Base-by-base conservation (phyloP, 495 filamentous ascomycete genomes). In the Penicillium chermesinum region DNA sequence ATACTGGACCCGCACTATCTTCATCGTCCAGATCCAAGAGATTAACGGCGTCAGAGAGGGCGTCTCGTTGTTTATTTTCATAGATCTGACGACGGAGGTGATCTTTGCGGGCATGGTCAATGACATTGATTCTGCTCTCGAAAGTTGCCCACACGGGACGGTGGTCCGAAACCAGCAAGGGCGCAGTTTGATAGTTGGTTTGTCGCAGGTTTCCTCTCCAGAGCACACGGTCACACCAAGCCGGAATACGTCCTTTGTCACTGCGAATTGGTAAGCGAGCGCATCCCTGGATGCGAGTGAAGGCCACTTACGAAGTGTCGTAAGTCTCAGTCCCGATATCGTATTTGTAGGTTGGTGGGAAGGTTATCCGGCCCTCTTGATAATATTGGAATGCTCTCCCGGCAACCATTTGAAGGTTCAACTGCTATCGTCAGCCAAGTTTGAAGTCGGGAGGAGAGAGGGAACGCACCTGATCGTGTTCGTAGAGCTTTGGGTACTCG, bases 341-440 rank as follows among this genome's bases (percentile, higher is more conserved):
- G 63, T 85, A 99, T 69, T 93, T 95, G 70, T 99, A 99, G 10
- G 93, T 99, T 2, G 93, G 93, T 53, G 84, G 72, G 61, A 97
- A 99, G 1, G 69, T 80, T 32, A 96, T 89, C 19, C 78, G 77
- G 7, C 87, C 82, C 65, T 98, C 93, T 0, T 88, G 90, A 62
- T 95, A 97, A 61, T 83, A 93, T 2, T 80, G 89, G 53, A 99
- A 99, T 5, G 86, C 83, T 36, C 86, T 76, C 3, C 93, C 93
- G 18, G 87, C 84, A 38, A 96, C 80, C 93, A 97, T 98, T 76
- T 97, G 91, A 7, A 96, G 68, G 59, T 96, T 96, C 20, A 98
- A 75, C 86, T 36, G 15, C 13, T 37, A 36, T 59, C 43, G 53
- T 50, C 9, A 51, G 36, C 22, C n/a, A 41, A 30, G 7, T 14